These are phyloP conservation scores for Oryza brachyantha DNA, from an alignment of 176 grass and related monocot species.

Conservation along the genomic window DNA sequence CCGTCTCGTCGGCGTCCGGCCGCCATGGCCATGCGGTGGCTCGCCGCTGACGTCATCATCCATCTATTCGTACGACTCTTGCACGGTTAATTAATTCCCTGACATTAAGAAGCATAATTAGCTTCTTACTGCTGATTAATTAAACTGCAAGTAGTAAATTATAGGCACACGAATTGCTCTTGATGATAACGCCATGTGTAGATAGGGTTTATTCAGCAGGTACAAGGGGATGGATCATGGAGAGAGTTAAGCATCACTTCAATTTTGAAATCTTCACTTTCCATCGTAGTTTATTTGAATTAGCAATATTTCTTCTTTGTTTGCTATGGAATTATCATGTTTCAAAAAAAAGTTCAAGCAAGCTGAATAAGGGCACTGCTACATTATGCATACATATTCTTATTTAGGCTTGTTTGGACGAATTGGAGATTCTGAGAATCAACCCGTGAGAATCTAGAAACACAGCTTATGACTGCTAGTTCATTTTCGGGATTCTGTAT, in stretches of 20 bases:
- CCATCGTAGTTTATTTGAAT: background rate
- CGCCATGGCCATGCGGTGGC: background rate
- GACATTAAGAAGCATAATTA: background rate
- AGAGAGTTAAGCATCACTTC: background rate
- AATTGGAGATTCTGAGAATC: no score
- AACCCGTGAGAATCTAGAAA: no score
- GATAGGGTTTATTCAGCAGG: background rate
- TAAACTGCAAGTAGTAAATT: background rate
- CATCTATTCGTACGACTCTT: no score
- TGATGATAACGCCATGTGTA: background rate
- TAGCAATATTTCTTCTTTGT: background rate
- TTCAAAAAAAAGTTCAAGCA: background rate
- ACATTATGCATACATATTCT: background rate
- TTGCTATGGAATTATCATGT: background rate
- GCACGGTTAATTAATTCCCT: background rate
- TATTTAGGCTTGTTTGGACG: background rate
- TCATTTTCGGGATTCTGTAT: no score
- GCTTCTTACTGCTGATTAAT: background rate
- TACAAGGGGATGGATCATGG: background rate
- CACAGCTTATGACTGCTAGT: no score
- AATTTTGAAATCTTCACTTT: background rate
- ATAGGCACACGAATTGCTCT: background rate
- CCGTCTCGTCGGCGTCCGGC: constrained; percentile 11
- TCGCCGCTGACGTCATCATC: background rate
- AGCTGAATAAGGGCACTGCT: background rate